Evolutionary conservation across 2,329 filamentous ascomycete genomes (phyloP), one percentile per base, ranked within the genome.

Genomic region (Tolypocladium tropicale): DNA sequence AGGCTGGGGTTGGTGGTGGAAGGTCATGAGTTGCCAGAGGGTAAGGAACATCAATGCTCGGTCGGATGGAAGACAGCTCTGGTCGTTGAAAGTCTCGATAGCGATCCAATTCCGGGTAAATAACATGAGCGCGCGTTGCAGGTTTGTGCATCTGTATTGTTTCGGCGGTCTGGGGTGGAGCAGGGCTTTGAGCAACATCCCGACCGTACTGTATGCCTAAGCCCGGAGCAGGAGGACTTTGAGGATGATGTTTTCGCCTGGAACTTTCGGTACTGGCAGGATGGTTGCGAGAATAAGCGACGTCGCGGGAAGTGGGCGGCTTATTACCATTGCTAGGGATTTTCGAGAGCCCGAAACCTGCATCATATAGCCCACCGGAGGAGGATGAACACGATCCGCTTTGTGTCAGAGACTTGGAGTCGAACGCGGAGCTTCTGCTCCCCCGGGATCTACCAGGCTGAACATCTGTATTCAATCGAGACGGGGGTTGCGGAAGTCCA

Each of bases 21-120:
- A 87, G 74, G 62, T 87, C 79, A 55, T 87, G 81, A 3, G 83
- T 86, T 33, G 83, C 76, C 25, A 86, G 68, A 43, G 78, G 79
- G 61, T 81, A 80, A 4, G 79, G 79, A 21, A 80, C 65, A 51
- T 81, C 80, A 46, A 74, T 65, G 34, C 60, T 70, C 59, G 53
- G 68, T 61, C 57, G 67, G 66, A 61, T 70, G 60, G 60, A 63
- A n/a, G 67, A 64, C n/a, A 65, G 63, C 14, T 66, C 64, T 1
- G 72, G 73, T 6, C 72, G 71, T 53, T 73, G 69, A 53, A 76
- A 65, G 55, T 77, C 72, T 60, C 80, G 74, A 63, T 86, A 86
- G 34, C 83, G 76, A 65, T 86, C 83, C 21, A 86, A 68, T 61
- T 86, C 83, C 2, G 83, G 83, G 59, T 81, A 82, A 55, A 81